Conservation (phyloP, 176 grass and related monocot genomes). For the Typha latifolia region DNA sequence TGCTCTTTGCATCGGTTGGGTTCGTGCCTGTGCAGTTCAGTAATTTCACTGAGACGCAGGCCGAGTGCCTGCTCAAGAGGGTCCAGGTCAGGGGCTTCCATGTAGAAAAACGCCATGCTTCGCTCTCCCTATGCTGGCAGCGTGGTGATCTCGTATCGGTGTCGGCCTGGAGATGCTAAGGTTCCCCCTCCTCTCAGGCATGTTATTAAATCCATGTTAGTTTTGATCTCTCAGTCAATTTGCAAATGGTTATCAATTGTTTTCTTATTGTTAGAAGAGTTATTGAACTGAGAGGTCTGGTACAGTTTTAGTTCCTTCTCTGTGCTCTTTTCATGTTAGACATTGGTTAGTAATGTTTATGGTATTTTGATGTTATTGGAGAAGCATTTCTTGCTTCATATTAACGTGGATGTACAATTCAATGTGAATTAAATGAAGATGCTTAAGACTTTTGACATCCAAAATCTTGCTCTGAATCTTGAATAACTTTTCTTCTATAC, state of each 20-base stretch:
- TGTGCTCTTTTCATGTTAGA: no score
- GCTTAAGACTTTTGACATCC: constrained; percentile 11
- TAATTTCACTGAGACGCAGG: constrained; percentile 43
- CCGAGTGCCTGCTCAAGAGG: constrained; percentile 49
- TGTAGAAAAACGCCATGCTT: constrained; percentile 22
- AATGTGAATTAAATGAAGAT: constrained; percentile 3
- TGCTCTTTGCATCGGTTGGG: constrained; percentile 25
- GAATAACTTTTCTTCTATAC: not conserved
- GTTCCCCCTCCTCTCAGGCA: constrained; percentile 10
- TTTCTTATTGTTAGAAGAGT: not conserved
- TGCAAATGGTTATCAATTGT: constrained; percentile 11
- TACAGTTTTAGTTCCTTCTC: not conserved
- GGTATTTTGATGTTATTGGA: constrained; percentile 3
- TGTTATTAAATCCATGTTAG: constrained; percentile 5
- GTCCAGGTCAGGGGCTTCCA: constrained; percentile 37
- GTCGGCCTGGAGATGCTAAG: constrained; percentile 48
- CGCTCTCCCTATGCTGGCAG: constrained; percentile 43
- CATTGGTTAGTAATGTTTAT: constrained; percentile 4
- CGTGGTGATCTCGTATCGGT: constrained; percentile 32
- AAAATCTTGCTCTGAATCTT: not conserved
- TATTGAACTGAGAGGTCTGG: constrained; percentile 8
- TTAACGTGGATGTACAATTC: constrained; percentile 10
- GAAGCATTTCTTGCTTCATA: constrained; percentile 8
- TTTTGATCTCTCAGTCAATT: constrained; percentile 14
- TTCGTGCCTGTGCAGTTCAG: constrained; percentile 38